Percentiles rank a stretch among this genome's conserved stretches.
phyloP scores from a whole-genome alignment of 495 filamentous ascomycete genomes.

The Trichoderma reesei region DNA sequence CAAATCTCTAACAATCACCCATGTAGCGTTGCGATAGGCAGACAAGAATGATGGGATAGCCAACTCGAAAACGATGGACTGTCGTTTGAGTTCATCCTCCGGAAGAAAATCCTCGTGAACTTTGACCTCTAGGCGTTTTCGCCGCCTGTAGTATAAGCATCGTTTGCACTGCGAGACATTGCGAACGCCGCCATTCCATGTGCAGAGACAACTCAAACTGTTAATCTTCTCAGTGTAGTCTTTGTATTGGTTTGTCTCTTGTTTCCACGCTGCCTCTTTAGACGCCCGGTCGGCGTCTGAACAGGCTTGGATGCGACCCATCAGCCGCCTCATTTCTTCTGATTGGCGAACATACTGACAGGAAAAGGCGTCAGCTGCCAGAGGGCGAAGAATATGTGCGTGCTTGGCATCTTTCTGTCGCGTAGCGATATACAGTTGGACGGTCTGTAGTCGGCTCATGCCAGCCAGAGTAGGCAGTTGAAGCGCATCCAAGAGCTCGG shows the following conservation, averaged over 20 bases:
- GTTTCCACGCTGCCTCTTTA: constrained; percentile 33
- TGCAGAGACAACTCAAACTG: constrained; percentile 18
- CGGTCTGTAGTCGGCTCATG: constrained; percentile 36
- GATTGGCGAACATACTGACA: constrained; percentile 30
- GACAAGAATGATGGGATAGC: constrained; percentile 24
- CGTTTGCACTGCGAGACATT: constrained; percentile 26
- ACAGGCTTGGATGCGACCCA: constrained; percentile 23
- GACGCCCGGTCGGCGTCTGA: constrained; percentile 15
- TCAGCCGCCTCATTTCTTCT: constrained; percentile 20
- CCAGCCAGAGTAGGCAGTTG: constrained; percentile 31
- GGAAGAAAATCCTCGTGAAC: constrained; percentile 42
- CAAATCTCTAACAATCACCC: background rate
- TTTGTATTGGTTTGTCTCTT: constrained; percentile 29
- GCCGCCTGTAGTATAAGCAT: constrained; percentile 23
- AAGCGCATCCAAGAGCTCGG: constrained; percentile 41
- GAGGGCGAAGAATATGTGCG: constrained; percentile 35
- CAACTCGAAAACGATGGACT: constrained; percentile 37
- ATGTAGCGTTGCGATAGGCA: constrained; percentile 20
- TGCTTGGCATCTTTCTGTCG: constrained; percentile 16
- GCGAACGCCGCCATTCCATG: background rate
- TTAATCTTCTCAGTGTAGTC: constrained; percentile 26
- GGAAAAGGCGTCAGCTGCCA: constrained; percentile 32
- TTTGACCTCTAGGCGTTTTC: constrained; percentile 23
- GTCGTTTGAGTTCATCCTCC: constrained; percentile 16
- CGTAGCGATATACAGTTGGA: constrained; percentile 38